These are phyloP conservation scores for Lyophyllum atratum DNA, from an alignment of 768 basidiomycete species.

Conservation along the genomic window DNA sequence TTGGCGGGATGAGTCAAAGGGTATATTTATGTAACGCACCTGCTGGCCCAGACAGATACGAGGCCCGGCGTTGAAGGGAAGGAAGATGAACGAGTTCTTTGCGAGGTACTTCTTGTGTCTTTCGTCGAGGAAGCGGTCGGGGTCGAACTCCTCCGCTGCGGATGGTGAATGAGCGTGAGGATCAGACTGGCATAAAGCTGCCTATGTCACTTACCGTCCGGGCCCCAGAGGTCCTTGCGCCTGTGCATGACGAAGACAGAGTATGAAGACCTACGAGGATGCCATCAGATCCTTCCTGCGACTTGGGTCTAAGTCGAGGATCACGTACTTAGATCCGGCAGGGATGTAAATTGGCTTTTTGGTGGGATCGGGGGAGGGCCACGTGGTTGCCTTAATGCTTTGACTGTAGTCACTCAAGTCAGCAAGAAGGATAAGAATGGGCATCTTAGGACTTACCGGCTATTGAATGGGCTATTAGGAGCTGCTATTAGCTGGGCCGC, in stretches of 20 bases:
- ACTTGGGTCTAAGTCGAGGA: not conserved
- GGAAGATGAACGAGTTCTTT: constrained; percentile 69
- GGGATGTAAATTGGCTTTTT: constrained; percentile 58
- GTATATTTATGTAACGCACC: too few species aligned
- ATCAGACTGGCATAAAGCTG: too few species aligned
- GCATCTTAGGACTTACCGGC: constrained; percentile 31
- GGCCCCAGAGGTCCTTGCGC: constrained; percentile 68
- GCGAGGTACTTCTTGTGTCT: constrained; percentile 61
- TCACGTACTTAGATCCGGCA: constrained; percentile 44
- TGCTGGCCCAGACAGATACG: constrained; percentile 65
- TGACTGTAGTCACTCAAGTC: constrained; percentile 32
- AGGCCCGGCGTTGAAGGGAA: constrained; percentile 65
- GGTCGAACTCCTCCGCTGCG: constrained; percentile 67
- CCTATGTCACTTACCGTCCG: constrained; percentile 49
- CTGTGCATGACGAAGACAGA: constrained; percentile 69
- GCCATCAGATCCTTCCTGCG: not conserved
- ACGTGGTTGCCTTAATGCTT: constrained; percentile 47
- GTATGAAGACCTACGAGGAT: constrained; percentile 39
- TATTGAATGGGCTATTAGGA: constrained; percentile 45
- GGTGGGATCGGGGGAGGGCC: constrained; percentile 44
- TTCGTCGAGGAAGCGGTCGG: constrained; percentile 70
- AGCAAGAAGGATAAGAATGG: too few species aligned
- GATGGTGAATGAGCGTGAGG: not conserved
- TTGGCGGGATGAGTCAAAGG: too few species aligned
- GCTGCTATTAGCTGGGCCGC: not conserved